phyloP scores from a whole-genome alignment of 2,329 filamentous ascomycete genomes.

The Sphaceloma murrayae region DNA sequence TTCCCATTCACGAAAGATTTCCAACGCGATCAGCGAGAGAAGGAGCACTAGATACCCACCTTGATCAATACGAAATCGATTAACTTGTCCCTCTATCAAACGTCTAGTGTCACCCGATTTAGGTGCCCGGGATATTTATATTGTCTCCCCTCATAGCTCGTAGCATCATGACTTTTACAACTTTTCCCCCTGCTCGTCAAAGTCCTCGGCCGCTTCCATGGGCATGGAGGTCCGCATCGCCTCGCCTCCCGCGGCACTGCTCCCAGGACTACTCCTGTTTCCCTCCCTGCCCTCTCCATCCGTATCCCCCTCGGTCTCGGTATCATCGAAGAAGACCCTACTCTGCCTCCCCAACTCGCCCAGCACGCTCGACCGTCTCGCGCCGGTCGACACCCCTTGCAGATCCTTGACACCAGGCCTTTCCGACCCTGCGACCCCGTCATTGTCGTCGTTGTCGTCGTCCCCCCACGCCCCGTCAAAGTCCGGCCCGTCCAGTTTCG shows the following conservation, averaged over 20 bases:
- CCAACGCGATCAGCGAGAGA: neutral
- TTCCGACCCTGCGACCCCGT: slow-evolving; percentile 1
- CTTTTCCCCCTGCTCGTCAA: neutral
- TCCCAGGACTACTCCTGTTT: slow-evolving; percentile 3
- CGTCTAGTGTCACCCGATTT: neutral
- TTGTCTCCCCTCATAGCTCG: slow-evolving; percentile 2
- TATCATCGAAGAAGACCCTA: slow-evolving; percentile 40
- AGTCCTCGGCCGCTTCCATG: slow-evolving; percentile 4
- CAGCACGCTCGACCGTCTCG: slow-evolving; percentile 33
- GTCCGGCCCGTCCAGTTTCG: slow-evolving; percentile 4
- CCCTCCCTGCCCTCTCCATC: slow-evolving; percentile 19
- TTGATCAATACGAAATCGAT: neutral
- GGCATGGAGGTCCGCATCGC: neutral
- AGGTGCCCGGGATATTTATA: neutral
- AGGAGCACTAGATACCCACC: neutral
- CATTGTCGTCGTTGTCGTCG: neutral
- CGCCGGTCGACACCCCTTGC: too few species aligned
- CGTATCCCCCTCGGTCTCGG: slow-evolving; percentile 24
- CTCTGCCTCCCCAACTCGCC: slow-evolving; percentile 39
- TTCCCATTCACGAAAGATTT: too few species aligned
- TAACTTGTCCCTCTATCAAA: neutral
- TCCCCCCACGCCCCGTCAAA: slow-evolving; percentile 4
- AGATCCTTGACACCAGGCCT: slow-evolving; percentile 15
- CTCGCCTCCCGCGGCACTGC: neutral
- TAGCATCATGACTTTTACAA: neutral